Base-by-base conservation (phyloP, 139 green algal genomes). In the Closterium sp. region DNA sequence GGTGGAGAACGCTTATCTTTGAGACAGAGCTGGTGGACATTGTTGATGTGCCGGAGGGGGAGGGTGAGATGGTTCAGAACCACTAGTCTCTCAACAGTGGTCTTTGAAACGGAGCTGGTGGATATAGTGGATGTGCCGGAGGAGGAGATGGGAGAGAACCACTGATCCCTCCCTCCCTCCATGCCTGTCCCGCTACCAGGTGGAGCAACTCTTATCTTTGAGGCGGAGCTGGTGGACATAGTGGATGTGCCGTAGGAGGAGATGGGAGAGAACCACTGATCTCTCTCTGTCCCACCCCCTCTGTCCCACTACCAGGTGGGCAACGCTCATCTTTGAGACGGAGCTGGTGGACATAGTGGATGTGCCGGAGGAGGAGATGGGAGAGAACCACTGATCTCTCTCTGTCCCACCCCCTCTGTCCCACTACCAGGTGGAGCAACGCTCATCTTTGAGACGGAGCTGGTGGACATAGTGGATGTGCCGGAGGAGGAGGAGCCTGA, bases 391-490 rank as follows among this genome's bases (percentile, higher is more conserved):
- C 38, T 45, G 10, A 6, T 45, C 38, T 45, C 10, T 45, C 38
- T 7, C 42, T 7, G 5, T 7, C 7, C 42, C 7, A 13, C 42
- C 42, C 42, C 42, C n/a, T n/a, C n/a, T n/a, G n/a, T n/a, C n/a
- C n/a, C n/a, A n/a, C 84, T 45, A 5, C 17, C 91, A 94, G 91
- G 91, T 94, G 91, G 91, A 27, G 91, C 91, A 19, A 94, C 91
- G 28, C 91, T 94, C 31, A 94, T 94, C 90, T 94, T 94, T 92
- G 89, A 94, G 27, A 94, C 91, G 38, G 85, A 94, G 89, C 91
- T 94, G 62, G 62, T 79, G 62, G 62, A 79, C 17, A 79, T 79
- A 79, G 62, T 79, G 62, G 62, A 79, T 79, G 62, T 79, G 62
- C 62, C 62, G 62, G 62, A 79, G 17, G 38, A 50, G 38, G 62